Evolutionary conservation across 441 rosid genomes (phyloP), one percentile per base, ranked within the genome.

Genomic region (Jatropha podagrica): DNA sequence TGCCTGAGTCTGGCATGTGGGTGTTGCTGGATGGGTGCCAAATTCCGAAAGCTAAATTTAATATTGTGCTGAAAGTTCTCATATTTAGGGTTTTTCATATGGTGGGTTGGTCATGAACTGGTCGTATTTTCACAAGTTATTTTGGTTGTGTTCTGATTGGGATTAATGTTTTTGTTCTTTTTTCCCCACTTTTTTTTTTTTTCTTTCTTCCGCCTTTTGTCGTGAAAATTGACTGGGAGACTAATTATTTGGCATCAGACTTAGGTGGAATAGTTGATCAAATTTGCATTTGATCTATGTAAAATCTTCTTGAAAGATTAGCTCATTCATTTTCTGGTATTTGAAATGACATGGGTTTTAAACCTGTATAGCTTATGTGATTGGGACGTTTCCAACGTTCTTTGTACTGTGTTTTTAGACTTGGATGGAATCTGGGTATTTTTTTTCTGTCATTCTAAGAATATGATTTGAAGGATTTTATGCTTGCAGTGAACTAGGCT

Each of bases 1-100:
- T 59, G 68, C 55, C 65, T 73, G 75, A 46, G 74, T 75, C 69
- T 66, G 64, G 80, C 40, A 63, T 68, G 65, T 75, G 79, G 77
- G 10, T 63, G 7, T 65, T 51, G 72, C 55, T 68, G 20, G 69
- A 67, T 72, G 65, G 65, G 18, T 56, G 62, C 66, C 67, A 65
- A 66, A 74, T 27, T 65, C 49, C 32, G 1, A 32, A 32, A 32
- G 1, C 32, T 32, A 32, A 32, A 32, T 32, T 32, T 32, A 40
- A 44, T 54, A 71, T 55, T 10, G 38, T 40, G 42, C 37, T 72
- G 65, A 52, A 52, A 51, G 48, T n/a, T 68, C 4, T 37, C 38
- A n/a, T 52, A 27, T 58, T 72, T 49, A 26, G 62, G 51, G 60
- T 32, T 49, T 52, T 63, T 63, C n/a, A 6, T 9, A 55, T 69